Evolutionary conservation across 352 stramenopile genomes (phyloP).

Genomic region (Pythium dissimile): DNA sequence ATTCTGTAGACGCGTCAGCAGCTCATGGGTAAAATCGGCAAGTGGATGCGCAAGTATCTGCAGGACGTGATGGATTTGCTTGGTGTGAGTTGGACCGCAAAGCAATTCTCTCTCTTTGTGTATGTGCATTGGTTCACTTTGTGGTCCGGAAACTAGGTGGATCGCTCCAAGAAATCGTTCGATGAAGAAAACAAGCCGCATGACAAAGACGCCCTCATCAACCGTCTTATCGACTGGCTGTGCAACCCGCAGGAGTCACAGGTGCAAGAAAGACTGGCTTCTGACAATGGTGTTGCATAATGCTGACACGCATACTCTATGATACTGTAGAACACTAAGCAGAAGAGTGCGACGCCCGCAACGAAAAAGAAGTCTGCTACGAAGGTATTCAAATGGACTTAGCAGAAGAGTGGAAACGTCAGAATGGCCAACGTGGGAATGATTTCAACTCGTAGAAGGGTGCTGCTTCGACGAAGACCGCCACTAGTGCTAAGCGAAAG

Average conservation of each 20-base stretch:
- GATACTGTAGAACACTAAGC: conserved; percentile 21
- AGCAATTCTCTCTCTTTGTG: too few species aligned
- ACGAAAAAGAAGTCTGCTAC: conserved; percentile 12
- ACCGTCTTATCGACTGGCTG: conserved; percentile 75
- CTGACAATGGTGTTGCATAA: not conserved
- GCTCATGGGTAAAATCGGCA: conserved; percentile 56
- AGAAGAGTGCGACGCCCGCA: conserved; percentile 2
- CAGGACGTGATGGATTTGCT: conserved; percentile 78
- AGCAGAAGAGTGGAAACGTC: not conserved
- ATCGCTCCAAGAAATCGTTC: conserved; percentile 85
- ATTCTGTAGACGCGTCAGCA: conserved; percentile 46
- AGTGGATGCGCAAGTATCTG: conserved; percentile 69
- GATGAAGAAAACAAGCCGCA: conserved; percentile 49
- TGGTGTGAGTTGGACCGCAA: conserved; percentile 50
- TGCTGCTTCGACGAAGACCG: conserved; percentile 1
- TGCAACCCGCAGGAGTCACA: conserved; percentile 56
- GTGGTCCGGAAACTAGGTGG: too few species aligned
- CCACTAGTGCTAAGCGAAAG: conserved; percentile 25
- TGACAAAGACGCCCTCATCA: conserved; percentile 64
- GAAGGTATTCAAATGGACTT: not conserved
- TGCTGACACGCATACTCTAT: not conserved
- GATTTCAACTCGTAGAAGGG: not conserved
- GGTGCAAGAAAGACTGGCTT: conserved; percentile 20
- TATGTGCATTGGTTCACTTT: not conserved
- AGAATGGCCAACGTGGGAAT: not conserved